Percentiles rank a stretch among this genome's conserved stretches.
Evolutionary conservation across 805 yeast species (phyloP).

Genomic region (Zygosaccharomyces kombuchaensis): DNA sequence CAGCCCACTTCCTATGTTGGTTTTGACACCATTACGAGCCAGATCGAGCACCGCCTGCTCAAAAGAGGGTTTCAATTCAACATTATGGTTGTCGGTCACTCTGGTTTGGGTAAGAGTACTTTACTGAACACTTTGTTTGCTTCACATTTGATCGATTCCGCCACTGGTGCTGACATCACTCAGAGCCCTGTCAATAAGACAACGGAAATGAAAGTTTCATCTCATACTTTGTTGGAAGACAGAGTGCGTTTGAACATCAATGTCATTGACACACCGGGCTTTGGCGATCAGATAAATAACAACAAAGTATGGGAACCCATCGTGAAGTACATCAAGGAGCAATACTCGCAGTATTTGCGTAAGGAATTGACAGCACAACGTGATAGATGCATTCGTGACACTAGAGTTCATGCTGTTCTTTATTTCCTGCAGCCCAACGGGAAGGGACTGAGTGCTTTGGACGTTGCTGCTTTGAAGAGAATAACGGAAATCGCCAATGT

Average conservation of each 20-base stretch:
- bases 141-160: constrained; percentile 65
- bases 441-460: constrained; percentile 78
- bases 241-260: constrained; percentile 81
- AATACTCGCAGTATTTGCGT: constrained; percentile 84
- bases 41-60: constrained; percentile 86
- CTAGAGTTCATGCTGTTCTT: constrained; percentile 89
- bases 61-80: constrained; percentile 94
- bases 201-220: constrained; percentile 69
- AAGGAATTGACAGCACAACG: constrained; percentile 93
- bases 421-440: constrained; percentile 89
- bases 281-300: constrained; percentile 94
- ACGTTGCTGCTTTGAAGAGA: constrained; percentile 75
- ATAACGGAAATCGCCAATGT: constrained; percentile 88
- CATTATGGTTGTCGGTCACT: constrained; percentile 87
- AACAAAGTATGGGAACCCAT: constrained; percentile 97
- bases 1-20: constrained; percentile 84
- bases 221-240: constrained; percentile 75
- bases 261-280: constrained; percentile 95
- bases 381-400: constrained; percentile 74
- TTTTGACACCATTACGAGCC: constrained; percentile 92
- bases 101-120: constrained; percentile 94
- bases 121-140: constrained; percentile 86
- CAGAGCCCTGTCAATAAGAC: constrained; percentile 79
- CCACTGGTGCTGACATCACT: constrained; percentile 60
- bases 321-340: constrained; percentile 90